Base-by-base conservation (phyloP, 140 eudicot species). In the Ambrosia hybrid region DNA sequence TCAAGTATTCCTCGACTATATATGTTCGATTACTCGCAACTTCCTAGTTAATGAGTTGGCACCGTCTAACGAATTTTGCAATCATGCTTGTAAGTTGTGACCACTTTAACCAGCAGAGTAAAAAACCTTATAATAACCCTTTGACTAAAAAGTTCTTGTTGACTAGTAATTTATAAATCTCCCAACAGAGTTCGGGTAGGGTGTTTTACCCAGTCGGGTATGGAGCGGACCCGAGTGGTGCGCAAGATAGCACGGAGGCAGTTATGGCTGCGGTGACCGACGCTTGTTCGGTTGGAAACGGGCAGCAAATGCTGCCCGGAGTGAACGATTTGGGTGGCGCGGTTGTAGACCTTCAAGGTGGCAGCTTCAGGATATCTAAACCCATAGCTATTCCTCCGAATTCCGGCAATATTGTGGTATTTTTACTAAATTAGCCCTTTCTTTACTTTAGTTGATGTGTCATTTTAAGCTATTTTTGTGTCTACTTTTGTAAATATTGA, bases 201-300 rank as follows among this genome's bases (percentile, higher is more conserved):
- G 95, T 85, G 68, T 81, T 81, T 53, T 85, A 83, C 71, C 95
- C 96, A 15, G 82, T 80, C 15, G 89, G 92, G 71, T 88, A 85
- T 45, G 96, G 96, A 13, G 96, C 84, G 17, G 96, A 88, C 67
- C 92, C 96, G 10, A 80, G 81, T 8, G 96, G 92, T 63, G 84
- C 11, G 68, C 78, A 75, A 59, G 96, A 88, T 61, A 88, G 96
- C 79, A 66, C 80, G 55, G 76, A 64, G 63, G 96, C 96, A 36
- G 79, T 88, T 34, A 66, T 83, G 57, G 74, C 0, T 12, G 89
- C 91, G 10, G 34, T 86, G 46, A 36, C 38, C 0, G 96, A 86
- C 60, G 96, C 91, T 33, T 71, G 57, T 16, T 15, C 46, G 13
- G 69, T 71, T 21, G 68, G 34, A 37, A 80, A 71, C 1, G 96